Conservation (phyloP, 345 rosid species). For the Acer campestre region DNA sequence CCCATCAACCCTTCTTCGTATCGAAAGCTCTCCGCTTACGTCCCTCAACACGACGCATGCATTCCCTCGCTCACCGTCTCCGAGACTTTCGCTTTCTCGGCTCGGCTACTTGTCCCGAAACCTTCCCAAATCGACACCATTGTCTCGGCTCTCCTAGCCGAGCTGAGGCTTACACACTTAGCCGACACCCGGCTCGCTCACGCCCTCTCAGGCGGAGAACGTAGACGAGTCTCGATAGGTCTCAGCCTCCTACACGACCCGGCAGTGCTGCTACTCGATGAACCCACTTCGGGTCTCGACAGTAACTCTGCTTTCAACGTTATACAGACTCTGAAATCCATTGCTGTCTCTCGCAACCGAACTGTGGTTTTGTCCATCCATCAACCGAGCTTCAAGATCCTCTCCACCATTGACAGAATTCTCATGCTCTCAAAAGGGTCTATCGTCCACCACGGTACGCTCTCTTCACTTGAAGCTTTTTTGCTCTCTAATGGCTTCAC, state of each 20-base stretch:
- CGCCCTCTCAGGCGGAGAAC: constrained; percentile 84
- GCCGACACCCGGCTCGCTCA: constrained; percentile 52
- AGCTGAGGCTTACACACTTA: constrained; percentile 64
- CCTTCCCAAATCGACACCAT: constrained; percentile 33
- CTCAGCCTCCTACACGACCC: constrained; percentile 89
- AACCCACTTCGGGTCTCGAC: constrained; percentile 90
- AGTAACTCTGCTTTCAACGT: constrained; percentile 86
- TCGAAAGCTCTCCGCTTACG: constrained; percentile 83
- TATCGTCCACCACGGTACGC: constrained; percentile 72
- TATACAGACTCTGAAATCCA: constrained; percentile 60
- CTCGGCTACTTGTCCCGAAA: constrained; percentile 61
- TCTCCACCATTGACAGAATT: constrained; percentile 63
- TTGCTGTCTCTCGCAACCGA: constrained; percentile 62
- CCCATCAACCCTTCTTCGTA: constrained; percentile 79
- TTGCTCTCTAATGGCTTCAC: constrained; percentile 63
- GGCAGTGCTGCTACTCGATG: constrained; percentile 78
- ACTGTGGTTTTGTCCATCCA: constrained; percentile 89
- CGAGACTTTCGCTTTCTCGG: constrained; percentile 77
- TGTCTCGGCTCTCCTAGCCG: constrained; percentile 59
- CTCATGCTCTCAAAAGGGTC: constrained; percentile 72
- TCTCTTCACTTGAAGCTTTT: constrained; percentile 55
- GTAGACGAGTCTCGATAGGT: constrained; percentile 84
- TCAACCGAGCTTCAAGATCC: constrained; percentile 93
- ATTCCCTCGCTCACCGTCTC: constrained; percentile 76
- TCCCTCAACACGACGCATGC: constrained; percentile 85